phyloP scores from a whole-genome alignment of 2,329 filamentous ascomycete genomes.

The Fusarium bulbicola region DNA sequence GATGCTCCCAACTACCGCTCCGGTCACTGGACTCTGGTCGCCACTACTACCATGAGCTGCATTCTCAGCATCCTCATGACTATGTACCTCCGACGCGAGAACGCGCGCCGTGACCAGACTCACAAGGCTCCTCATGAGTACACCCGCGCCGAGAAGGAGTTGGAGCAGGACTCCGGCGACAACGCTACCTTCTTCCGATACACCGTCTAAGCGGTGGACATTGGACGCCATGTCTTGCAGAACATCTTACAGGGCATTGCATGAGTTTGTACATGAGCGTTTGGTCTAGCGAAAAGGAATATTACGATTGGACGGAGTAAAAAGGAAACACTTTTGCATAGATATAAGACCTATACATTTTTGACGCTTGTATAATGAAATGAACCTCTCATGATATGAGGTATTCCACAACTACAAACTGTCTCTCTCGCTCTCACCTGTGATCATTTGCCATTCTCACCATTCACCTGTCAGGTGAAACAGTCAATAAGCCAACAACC shows the following conservation, averaged over 20 bases:
- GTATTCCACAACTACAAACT: neutral
- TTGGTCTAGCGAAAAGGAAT: conserved; percentile 20
- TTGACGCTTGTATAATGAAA: conserved; percentile 24
- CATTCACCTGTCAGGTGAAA: neutral
- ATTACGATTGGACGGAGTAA: conserved; percentile 14
- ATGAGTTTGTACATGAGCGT: conserved; percentile 34
- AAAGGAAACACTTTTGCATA: conserved; percentile 6
- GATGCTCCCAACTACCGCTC: conserved; percentile 65
- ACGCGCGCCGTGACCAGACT: conserved; percentile 59
- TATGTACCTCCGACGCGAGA: conserved; percentile 65
- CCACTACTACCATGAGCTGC: conserved; percentile 63
- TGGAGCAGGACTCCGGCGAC: conserved; percentile 65
- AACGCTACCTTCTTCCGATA: conserved; percentile 65
- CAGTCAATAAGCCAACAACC: neutral
- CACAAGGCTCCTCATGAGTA: conserved; percentile 59
- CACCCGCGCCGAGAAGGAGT: conserved; percentile 61
- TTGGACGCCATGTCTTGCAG: conserved; percentile 24
- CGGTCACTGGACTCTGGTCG: conserved; percentile 67
- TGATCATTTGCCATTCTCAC: neutral
- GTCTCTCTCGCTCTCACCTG: neutral
- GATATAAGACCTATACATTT: conserved; percentile 24
- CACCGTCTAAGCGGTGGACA: conserved; percentile 52
- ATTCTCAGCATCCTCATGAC: conserved; percentile 64
- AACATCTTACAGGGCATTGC: conserved; percentile 38
- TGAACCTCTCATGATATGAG: conserved; percentile 21